Base-by-base conservation (phyloP, 805 yeast species). In the Huiozyma naganishii region DNA sequence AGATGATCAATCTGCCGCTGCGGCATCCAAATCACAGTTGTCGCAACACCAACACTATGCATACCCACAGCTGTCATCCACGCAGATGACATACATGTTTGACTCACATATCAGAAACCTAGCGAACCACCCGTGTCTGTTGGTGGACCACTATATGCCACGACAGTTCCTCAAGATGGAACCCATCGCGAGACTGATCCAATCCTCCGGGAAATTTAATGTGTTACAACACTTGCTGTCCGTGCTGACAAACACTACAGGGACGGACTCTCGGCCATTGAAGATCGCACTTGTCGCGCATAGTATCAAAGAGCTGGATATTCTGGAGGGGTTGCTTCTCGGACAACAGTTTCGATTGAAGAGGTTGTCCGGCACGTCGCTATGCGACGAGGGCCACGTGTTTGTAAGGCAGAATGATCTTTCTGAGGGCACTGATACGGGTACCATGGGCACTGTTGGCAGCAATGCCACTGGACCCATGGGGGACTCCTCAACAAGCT, bases 81-180 rank as follows among this genome's bases (percentile, higher is more conserved):
- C 37, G 27, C 64, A 61, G 44, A 41, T 61, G 45, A 55, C 52
- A 13, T 55, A 54, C 36, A 43, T 60, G 46, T 50, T 61, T 5
- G 54, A 57, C 37, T 48, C 53, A 6, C 78, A 73, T 50, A 55
- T 80, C 5, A 54, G 67, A 33, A 69, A 71, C n/a, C 62, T 79
- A 0, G 66, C 73, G 3, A 77, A 73, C 52, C 89, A 84, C 59
- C 86, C 90, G 2, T 76, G 81, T 36, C 62, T 84, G 35, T 58
- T 84, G 37, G 89, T 83, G 29, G 84, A 82, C 50, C 92, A 84
- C 59, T 84, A 77, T 52, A 78, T 83, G 58, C 88, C 92, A 6
- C 77, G 77, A 50, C 80, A 79, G 44, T 63, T 83, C 48, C 57
- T 84, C 11, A 63, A 81, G 34, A 74, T 78, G 79, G 84, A 80